Base-by-base conservation (phyloP, 805 yeast species). In the Candida saitoana region DNA sequence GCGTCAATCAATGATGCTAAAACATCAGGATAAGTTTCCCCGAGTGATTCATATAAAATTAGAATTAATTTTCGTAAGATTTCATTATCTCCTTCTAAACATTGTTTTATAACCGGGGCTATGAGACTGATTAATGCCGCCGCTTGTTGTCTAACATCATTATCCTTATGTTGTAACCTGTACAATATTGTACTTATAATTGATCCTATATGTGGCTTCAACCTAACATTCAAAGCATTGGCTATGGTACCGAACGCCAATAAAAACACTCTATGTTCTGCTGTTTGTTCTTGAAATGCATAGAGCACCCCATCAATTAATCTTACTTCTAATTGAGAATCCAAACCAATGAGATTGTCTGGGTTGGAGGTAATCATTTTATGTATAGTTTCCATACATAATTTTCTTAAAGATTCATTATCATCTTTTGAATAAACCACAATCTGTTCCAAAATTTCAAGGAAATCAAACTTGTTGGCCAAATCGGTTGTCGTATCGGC, bases 11-110 rank as follows among this genome's bases (percentile, higher is more conserved):
- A 75, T 0, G 96, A 85, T 0, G 96, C 97, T 36, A 93, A 67
- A 2, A 89, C 97, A 40, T 89, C 96, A 0, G 99, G 99, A 49
- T 81, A 88, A 4, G 84, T 91, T 57, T 93, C 99, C 15, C 99
- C 99, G 7, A 93, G 70, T 11, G 93, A 84, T 59, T 93, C 99
- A 59, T 84, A 88, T 25, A 93, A 66, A 12, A 90, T 82, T 17
- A 85, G 74, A 4, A 89, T 81, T 41, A 91, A 65, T 51, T 84
- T 84, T 42, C 73, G 73, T 47, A 91, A 56, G 40, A 86, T 62
- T 27, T 73, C 75, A 54, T 84, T 84, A 53, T 86, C 84, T 16
- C 56, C 63, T 16, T 54, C 54, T 6, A 73, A 76, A 57, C 96
- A 85, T 9, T 67, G 56, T 49, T 77, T 76, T 36, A 91, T 69